These are phyloP conservation scores for Lactarius trivialis DNA, from an alignment of 768 basidiomycete genomes.

Conservation along the genomic window DNA sequence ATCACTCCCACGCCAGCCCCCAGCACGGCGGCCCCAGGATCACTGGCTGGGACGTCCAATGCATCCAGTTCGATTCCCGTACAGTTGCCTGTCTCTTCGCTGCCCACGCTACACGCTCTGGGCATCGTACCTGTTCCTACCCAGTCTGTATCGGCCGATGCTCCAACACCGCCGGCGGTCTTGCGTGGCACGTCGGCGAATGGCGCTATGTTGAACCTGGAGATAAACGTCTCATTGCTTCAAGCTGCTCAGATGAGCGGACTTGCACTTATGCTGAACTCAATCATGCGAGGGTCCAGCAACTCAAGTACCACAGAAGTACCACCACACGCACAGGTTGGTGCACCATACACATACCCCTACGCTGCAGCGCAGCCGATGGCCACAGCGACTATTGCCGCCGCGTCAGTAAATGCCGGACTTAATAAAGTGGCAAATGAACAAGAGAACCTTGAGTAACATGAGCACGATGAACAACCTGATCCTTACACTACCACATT, in stretches of 20 bases:
- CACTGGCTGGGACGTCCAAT: neutral
- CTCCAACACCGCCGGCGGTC: slow-evolving; percentile 65
- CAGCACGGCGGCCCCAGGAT: slow-evolving; percentile 28
- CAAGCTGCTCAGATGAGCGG: slow-evolving; percentile 75
- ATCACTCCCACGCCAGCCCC: slow-evolving; percentile 25
- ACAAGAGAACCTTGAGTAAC: slow-evolving; percentile 6
- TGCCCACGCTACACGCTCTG: slow-evolving; percentile 55
- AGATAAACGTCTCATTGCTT: slow-evolving; percentile 70
- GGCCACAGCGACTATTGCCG: neutral
- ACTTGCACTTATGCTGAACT: slow-evolving; percentile 62
- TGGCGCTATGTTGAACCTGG: slow-evolving; percentile 65
- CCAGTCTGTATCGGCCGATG: slow-evolving; percentile 42
- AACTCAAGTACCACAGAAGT: slow-evolving; percentile 20
- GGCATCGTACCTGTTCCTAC: slow-evolving; percentile 67
- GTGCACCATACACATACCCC: slow-evolving; percentile 22
- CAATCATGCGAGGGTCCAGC: slow-evolving; percentile 45
- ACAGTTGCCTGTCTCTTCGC: slow-evolving; percentile 56
- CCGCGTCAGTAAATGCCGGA: neutral
- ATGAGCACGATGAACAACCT: neutral
- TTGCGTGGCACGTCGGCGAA: slow-evolving; percentile 65
- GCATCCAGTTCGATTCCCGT: slow-evolving; percentile 44
- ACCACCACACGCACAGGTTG: slow-evolving; percentile 19
- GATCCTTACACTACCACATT: slow-evolving; percentile 7
- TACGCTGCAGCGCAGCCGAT: slow-evolving; percentile 1
- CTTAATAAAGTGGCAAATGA: slow-evolving; percentile 1